Evolutionary conservation across 129 eudicot species (phyloP), one percentile per base, ranked within the genome.

Genomic region (Flaveria trinervia): DNA sequence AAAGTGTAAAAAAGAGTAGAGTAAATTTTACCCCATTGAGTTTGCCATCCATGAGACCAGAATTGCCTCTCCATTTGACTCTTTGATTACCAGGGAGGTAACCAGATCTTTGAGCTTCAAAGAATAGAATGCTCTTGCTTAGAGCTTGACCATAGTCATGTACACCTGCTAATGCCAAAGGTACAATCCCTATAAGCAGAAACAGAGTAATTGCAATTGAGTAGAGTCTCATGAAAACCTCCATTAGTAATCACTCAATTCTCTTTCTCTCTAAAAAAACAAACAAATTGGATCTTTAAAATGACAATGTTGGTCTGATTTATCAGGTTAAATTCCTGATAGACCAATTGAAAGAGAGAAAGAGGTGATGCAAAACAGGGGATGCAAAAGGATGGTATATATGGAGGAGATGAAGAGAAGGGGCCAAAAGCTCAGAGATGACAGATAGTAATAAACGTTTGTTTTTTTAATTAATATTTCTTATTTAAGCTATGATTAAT

Each of bases 91-190:
- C 70, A 15, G 96, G 95, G 56, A 92, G 84, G 68, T 83, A 83
- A 73, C 97, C 97, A 72, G 95, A 92, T 87, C 96, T 89, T 80
- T 91, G 97, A 77, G 97, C 95, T 80, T 92, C 97, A 76, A 85
- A 92, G 68, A 89, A 92, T 59, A 92, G 83, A 79, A 92, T 72
- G 88, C 95, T 84, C 81, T 87, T 87, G 36, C 84, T 83, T 0
- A 94, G 83, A 66, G 98, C 98, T 65, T 91, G 79, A 13, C 89
- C 88, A 83, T 94, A 94, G 76, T 94, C 74, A 81, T 93, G 98
- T 41, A 3, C 79, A 30, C 91, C 89, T 56, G 84, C 97, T 68
- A 90, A 62, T 73, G 90, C 89, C 83, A 78, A 75, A 50, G 92
- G 89, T 67, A 85, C 57, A 83, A 85, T 28, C 25, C 75, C 89